A percentile compares a stretch with the other conserved stretches of the same genome.
Conservation (phyloP, 805 yeast species). For the Starmerella potacharoeniae region DNA sequence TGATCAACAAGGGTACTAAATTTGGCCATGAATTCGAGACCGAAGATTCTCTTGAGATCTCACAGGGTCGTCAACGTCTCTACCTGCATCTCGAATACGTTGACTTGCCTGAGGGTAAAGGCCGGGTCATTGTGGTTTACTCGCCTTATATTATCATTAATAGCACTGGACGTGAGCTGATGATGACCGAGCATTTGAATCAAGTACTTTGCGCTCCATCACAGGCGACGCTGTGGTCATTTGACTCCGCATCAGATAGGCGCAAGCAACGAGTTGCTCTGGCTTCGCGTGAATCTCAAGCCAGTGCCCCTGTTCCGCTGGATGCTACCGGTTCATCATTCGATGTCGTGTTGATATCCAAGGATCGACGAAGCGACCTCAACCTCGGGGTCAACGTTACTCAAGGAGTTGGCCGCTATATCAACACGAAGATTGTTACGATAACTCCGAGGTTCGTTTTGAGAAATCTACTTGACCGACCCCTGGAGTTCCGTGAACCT, state of each 20-base stretch:
- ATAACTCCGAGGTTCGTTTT: conserved; percentile 75
- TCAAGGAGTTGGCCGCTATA: conserved; percentile 81
- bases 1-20: conserved; percentile 35
- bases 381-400: conserved; percentile 52
- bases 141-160: conserved; percentile 79
- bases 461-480: conserved; percentile 46
- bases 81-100: conserved; percentile 55
- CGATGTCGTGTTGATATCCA: conserved; percentile 38
- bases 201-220: conserved; percentile 34
- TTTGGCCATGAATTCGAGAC: conserved; percentile 40
- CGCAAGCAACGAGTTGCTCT: conserved; percentile 44
- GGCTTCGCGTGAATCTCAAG: conserved; percentile 44
- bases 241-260: conserved; percentile 50
- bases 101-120: conserved; percentile 20
- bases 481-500: conserved; percentile 32
- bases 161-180: conserved; percentile 58
- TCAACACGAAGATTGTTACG: conserved; percentile 62
- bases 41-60: conserved; percentile 34
- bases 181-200: conserved; percentile 45
- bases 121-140: conserved; percentile 37
- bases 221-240: conserved; percentile 75
- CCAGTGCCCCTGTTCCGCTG: conserved; percentile 67
- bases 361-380: conserved; percentile 38
- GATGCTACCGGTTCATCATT: conserved; percentile 81
- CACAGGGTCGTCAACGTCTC: conserved; percentile 57